Evolutionary conservation across 352 stramenopile genomes (phyloP).

Genomic region (Hyaloperonospora brassicae): DNA sequence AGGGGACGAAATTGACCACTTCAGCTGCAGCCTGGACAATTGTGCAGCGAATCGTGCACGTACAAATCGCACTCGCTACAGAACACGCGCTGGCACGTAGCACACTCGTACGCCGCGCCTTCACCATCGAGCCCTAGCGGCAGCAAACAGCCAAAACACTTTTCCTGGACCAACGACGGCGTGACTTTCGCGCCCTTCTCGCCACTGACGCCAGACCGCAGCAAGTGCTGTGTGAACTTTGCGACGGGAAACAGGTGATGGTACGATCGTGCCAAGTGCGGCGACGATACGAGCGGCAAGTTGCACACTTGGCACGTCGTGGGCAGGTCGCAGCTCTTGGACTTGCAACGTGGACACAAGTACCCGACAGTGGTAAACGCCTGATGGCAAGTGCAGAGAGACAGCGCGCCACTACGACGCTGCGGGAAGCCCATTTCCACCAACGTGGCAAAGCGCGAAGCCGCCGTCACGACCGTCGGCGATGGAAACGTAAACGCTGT

Average conservation of each 20-base stretch:
- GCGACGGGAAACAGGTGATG: conserved; percentile 97
- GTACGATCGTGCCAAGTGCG: conserved; percentile 95
- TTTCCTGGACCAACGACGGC: conserved; percentile 26
- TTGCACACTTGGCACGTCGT: conserved; percentile 95
- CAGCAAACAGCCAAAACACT: conserved; percentile 79
- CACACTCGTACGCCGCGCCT: conserved; percentile 72
- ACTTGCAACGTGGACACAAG: conserved; percentile 91
- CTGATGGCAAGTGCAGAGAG: conserved; percentile 79
- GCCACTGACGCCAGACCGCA: conserved; percentile 21
- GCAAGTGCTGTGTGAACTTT: conserved; percentile 83
- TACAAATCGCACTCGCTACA: conserved; percentile 97
- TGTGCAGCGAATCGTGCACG: conserved; percentile 97
- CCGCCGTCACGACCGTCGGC: conserved; percentile 68
- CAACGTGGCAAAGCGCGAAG: conserved; percentile 58
- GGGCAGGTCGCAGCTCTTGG: conserved; percentile 92
- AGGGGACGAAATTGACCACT: neutral
- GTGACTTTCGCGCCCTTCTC: conserved; percentile 17
- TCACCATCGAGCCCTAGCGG: conserved; percentile 41
- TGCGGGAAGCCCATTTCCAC: conserved; percentile 85
- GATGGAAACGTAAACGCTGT: conserved; percentile 91
- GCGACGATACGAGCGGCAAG: conserved; percentile 92
- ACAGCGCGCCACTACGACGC: conserved; percentile 59
- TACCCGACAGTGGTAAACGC: conserved; percentile 88
- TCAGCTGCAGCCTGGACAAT: conserved; percentile 93
- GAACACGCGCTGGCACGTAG: conserved; percentile 88